Evolutionary conservation across 2,329 filamentous ascomycete genomes (phyloP).

Genomic region (Pleurostoma richardsiae): DNA sequence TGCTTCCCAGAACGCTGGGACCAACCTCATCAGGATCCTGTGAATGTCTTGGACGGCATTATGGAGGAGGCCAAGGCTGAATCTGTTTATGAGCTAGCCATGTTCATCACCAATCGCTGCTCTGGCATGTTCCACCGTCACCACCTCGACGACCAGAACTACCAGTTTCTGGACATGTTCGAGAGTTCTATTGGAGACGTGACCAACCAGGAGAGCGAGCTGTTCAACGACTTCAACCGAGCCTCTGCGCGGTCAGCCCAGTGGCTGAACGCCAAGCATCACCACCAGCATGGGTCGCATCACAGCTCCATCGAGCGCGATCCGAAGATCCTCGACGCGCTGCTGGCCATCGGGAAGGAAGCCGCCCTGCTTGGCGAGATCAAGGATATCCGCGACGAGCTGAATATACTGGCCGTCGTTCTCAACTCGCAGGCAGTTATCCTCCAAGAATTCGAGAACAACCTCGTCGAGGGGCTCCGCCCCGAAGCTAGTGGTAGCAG

Average conservation of each 20-base stretch:
- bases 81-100: conserved; percentile 58
- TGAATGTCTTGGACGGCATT: conserved; percentile 58
- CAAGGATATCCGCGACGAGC: conserved; percentile 64
- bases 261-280: conserved; percentile 34
- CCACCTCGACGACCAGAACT: conserved; percentile 51
- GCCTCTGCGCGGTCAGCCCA: conserved; percentile 51
- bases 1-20: conserved; percentile 54
- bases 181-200: conserved; percentile 54
- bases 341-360: conserved; percentile 56
- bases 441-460: conserved; percentile 38
- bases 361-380: conserved; percentile 57
- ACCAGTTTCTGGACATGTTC: conserved; percentile 64
- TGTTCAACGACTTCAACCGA: conserved; percentile 55
- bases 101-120: conserved; percentile 55
- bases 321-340: conserved; percentile 41
- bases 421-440: conserved; percentile 43
- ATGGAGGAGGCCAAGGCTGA: conserved; percentile 64
- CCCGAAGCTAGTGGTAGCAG: conserved; percentile 10
- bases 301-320: conserved; percentile 24
- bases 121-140: conserved; percentile 57
- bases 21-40: conserved; percentile 55
- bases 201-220: conserved; percentile 48
- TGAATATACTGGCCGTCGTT: conserved; percentile 55
- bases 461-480: conserved; percentile 28
- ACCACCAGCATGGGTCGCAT: conserved; percentile 14